A percentile compares a stretch with the other conserved stretches of the same genome.
phyloP scores from a whole-genome alignment of 75 land plant genomes.

The Pinus taeda region DNA sequence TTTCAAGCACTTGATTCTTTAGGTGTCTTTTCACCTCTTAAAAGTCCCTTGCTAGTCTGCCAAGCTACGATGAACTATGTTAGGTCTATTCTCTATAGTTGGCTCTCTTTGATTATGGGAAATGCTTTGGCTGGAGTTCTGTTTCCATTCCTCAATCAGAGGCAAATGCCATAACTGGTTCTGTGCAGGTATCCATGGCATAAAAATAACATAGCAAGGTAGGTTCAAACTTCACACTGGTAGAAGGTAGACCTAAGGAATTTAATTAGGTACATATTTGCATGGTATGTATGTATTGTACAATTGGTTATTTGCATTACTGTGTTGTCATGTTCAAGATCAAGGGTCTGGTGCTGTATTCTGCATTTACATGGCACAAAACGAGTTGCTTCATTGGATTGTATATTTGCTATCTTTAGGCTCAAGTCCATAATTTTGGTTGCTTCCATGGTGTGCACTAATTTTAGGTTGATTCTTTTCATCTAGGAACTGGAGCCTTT shows the following conservation, averaged over 20 bases:
- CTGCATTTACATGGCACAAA: not conserved
- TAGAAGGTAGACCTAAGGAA: not conserved
- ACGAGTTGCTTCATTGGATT: not conserved
- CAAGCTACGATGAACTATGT: not conserved
- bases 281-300: not conserved
- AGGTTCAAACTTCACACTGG: not conserved
- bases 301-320: not conserved
- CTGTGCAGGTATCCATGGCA: not conserved
- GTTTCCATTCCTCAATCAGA: not conserved
- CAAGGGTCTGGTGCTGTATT: not conserved
- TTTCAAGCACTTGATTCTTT: not conserved
- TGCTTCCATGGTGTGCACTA: not conserved
- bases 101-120: not conserved
- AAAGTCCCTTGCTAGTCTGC: not conserved
- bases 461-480: not conserved
- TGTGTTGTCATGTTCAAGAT: not conserved
- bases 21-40: not conserved
- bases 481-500: not conserved
- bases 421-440: not conserved
- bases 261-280: not conserved
- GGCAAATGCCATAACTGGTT: not conserved
- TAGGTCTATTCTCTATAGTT: not conserved
- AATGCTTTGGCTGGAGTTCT: not conserved
- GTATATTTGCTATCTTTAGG: not conserved
- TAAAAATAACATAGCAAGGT: not conserved